Conservation (phyloP, 495 filamentous ascomycete species). For the Tetracladium setigerum region DNA sequence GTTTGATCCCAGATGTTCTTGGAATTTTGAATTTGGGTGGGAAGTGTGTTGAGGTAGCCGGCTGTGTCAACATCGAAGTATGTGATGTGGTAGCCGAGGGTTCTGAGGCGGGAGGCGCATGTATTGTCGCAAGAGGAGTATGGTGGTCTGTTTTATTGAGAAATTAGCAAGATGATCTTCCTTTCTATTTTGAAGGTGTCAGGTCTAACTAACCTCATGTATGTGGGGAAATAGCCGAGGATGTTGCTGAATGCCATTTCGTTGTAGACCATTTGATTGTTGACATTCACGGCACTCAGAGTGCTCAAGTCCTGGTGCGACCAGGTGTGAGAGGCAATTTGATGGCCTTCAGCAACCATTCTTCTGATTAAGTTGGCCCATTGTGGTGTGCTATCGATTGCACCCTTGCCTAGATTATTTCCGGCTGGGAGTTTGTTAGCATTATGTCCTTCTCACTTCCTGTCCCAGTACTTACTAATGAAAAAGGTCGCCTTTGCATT, state of each 20-base stretch:
- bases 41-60: constrained; percentile 60
- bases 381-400: constrained; percentile 14
- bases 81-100: constrained; percentile 64
- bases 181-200: background rate
- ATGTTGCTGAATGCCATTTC: constrained; percentile 76
- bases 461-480: constrained; percentile 40
- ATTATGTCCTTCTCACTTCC: constrained; percentile 26
- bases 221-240: constrained; percentile 73
- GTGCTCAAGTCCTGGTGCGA: constrained; percentile 66
- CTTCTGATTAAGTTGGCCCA: constrained; percentile 29
- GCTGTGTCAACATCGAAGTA: constrained; percentile 75
- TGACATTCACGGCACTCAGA: constrained; percentile 45
- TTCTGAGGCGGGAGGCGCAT: constrained; percentile 48
- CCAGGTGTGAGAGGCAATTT: constrained; percentile 82
- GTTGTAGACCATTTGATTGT: constrained; percentile 65
- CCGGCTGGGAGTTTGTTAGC: constrained; percentile 47
- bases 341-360: constrained; percentile 66
- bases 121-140: constrained; percentile 61
- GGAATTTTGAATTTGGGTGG: constrained; percentile 54
- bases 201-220: constrained; percentile 58
- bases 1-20: constrained; percentile 64
- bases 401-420: constrained; percentile 39
- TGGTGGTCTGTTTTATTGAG: constrained; percentile 42
- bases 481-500: constrained; percentile 62
- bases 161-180: background rate